Conservation (phyloP, 345 rosid genomes). For the Lepidium sativum region DNA sequence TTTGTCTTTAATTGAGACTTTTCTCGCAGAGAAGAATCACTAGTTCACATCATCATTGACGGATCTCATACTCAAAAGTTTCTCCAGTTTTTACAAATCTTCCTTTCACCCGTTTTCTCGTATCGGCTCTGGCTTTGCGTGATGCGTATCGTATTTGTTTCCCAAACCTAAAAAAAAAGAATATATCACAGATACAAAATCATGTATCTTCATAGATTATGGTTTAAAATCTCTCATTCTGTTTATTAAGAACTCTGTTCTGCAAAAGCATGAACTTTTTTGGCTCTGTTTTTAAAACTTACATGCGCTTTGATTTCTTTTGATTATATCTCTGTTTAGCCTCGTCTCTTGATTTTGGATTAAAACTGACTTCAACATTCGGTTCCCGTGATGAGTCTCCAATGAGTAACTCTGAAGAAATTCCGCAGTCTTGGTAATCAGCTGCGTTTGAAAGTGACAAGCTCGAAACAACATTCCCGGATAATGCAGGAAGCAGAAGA, state of each 20-base stretch:
- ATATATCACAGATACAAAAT: neutral
- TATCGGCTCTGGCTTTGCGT: constrained; percentile 95
- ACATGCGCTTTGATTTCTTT: constrained; percentile 73
- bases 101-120: constrained; percentile 81
- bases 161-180: constrained; percentile 52
- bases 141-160: constrained; percentile 86
- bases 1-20: neutral
- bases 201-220: neutral
- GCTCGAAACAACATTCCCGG: constrained; percentile 42
- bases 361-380: constrained; percentile 34
- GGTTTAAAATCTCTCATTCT: neutral
- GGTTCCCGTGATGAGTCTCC: constrained; percentile 69
- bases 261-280: neutral
- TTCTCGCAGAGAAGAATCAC: neutral
- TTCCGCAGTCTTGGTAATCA: constrained; percentile 59
- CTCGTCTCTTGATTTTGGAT: constrained; percentile 60
- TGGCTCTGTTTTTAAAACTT: constrained; percentile 5
- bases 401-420: constrained; percentile 39
- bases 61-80: constrained; percentile 58
- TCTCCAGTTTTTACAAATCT: constrained; percentile 89
- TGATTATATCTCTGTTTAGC: constrained; percentile 80
- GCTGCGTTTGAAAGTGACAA: constrained; percentile 38
- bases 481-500: neutral
- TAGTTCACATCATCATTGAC: neutral
- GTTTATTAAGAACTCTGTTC: neutral